Conservation (phyloP, 306 rosid species). For the Sicyos edulis region DNA sequence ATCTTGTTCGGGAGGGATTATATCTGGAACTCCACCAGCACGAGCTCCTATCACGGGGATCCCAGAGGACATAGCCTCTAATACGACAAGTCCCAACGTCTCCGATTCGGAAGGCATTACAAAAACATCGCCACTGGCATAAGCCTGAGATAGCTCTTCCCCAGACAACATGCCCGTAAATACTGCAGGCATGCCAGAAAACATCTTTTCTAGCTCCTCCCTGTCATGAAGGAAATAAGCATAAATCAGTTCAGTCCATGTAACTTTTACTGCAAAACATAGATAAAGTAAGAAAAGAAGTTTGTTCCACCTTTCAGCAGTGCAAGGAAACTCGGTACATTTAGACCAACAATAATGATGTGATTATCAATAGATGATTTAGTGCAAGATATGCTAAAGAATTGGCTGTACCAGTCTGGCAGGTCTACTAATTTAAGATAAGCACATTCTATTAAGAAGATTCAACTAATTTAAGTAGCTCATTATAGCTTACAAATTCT, state of each 20-base stretch:
- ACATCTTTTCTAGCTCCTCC: slow-evolving; percentile 82
- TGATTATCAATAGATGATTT: background rate
- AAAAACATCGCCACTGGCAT: slow-evolving; percentile 86
- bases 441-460: background rate
- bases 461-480: background rate
- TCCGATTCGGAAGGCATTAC: slow-evolving; percentile 98
- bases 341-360: background rate
- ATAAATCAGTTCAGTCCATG: no score
- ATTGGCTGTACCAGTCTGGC: background rate
- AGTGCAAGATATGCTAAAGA: background rate
- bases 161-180: slow-evolving; percentile 96
- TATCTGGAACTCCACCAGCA: slow-evolving; percentile 92
- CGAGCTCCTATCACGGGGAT: slow-evolving; percentile 91
- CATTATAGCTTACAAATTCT: background rate
- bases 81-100: slow-evolving; percentile 88
- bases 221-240: slow-evolving; percentile 43
- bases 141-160: slow-evolving; percentile 92
- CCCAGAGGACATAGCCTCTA: slow-evolving; percentile 98
- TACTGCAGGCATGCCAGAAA: slow-evolving; percentile 79
- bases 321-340: background rate
- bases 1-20: slow-evolving; percentile 76
- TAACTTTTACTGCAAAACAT: no score
- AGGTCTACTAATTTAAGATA: background rate
- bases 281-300: no score
- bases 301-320: background rate